Conservation (phyloP, 2,329 filamentous ascomycete species). For the Beauveria rudraprayagi region DNA sequence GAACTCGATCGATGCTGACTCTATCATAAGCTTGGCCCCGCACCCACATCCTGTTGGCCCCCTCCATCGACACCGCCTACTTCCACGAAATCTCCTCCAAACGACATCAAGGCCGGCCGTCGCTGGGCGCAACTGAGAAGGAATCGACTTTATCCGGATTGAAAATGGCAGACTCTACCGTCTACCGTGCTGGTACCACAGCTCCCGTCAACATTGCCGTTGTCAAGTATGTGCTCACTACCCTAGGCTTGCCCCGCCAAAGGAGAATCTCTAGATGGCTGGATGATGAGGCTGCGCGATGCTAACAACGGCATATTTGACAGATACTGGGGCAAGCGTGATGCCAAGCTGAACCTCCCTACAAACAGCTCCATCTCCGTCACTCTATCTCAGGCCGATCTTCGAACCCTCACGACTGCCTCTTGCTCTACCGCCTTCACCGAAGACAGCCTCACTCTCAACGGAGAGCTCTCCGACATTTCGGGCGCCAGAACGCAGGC, state of each 20-base stretch:
- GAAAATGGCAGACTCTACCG: constrained; percentile 41
- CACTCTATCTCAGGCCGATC: constrained; percentile 86
- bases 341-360: constrained; percentile 86
- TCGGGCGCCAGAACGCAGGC: constrained; percentile 86
- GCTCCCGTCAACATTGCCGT: constrained; percentile 98
- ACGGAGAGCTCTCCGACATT: constrained; percentile 75
- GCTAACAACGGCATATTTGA: constrained; percentile 3
- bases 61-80: constrained; percentile 10
- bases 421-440: constrained; percentile 72
- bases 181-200: constrained; percentile 91
- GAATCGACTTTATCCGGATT: neutral
- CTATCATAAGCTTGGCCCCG: constrained; percentile 1
- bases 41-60: neutral
- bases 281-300: neutral
- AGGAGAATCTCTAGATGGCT: neutral
- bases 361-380: constrained; percentile 98
- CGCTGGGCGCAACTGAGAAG: neutral
- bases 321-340: constrained; percentile 91
- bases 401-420: constrained; percentile 92
- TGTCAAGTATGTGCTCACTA: constrained; percentile 60
- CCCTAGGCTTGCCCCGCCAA: neutral
- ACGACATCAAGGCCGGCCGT: neutral
- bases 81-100: neutral
- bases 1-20: no score
- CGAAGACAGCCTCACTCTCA: constrained; percentile 70